phyloP scores from a whole-genome alignment of 768 basidiomycete genomes.

The Rhodotorula diobovata region DNA sequence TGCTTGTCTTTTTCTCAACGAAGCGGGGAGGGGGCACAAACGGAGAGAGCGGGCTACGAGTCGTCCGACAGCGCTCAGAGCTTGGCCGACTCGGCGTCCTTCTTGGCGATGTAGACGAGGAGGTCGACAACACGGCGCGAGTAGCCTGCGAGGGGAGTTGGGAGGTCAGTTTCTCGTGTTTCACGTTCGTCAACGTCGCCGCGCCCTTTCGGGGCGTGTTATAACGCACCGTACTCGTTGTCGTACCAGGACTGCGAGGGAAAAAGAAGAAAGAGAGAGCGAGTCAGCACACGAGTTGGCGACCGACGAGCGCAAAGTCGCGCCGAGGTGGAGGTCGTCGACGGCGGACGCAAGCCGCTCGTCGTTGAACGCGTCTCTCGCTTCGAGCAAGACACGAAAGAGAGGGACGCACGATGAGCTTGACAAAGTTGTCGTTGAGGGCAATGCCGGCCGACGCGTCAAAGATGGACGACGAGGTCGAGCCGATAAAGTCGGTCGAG shows the following conservation, averaged over 20 bases:
- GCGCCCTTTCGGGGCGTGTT: too few species aligned
- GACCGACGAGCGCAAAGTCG: background rate
- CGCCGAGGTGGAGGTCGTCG: too few species aligned
- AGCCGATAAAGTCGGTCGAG: conserved; percentile 85
- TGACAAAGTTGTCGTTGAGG: conserved; percentile 88
- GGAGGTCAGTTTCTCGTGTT: background rate
- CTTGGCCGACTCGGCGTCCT: conserved; percentile 16
- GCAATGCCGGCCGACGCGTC: conserved; percentile 89
- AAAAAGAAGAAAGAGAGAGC: background rate
- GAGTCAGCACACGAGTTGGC: background rate
- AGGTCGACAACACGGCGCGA: conserved; percentile 88
- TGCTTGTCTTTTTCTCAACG: background rate
- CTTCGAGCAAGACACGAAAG: background rate
- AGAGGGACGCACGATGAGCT: conserved; percentile 84
- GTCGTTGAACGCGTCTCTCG: too few species aligned
- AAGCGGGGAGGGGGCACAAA: background rate
- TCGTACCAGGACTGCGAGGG: conserved; percentile 3
- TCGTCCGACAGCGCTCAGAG: background rate
- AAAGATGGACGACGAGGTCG: conserved; percentile 76
- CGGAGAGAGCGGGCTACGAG: too few species aligned
- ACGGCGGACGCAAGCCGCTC: too few species aligned
- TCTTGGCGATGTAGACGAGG: conserved; percentile 55
- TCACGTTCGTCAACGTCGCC: background rate
- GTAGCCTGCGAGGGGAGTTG: conserved; percentile 52
- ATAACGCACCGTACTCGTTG: conserved; percentile 17